Percentiles rank a stretch among this genome's conserved stretches.
Conservation (phyloP, 192 early-diverging fungal species). For the Backusella psychrophila region DNA sequence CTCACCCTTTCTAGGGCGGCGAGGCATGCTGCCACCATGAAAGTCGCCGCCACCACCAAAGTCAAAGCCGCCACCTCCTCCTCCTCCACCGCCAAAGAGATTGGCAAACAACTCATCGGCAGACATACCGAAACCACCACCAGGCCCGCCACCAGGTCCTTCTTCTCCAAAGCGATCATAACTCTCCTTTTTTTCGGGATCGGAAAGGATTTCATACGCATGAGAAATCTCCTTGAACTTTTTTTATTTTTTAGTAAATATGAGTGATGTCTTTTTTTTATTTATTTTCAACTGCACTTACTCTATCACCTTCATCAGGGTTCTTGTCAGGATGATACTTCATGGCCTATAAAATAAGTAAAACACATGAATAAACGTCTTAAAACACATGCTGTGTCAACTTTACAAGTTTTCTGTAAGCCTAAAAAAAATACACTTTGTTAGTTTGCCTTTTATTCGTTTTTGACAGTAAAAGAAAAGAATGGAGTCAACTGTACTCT, state of each 20-base stretch:
- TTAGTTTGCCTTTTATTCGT: not conserved
- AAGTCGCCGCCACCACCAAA: slow-evolving; percentile 33
- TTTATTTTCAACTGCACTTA: not conserved
- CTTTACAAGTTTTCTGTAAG: slow-evolving; percentile 54
- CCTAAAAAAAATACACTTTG: slow-evolving; percentile 26
- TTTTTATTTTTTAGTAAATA: slow-evolving; percentile 23
- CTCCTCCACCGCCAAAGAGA: slow-evolving; percentile 70
- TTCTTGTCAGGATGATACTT: slow-evolving; percentile 86
- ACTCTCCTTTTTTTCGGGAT: slow-evolving; percentile 73
- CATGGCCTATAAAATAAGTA: slow-evolving; percentile 44
- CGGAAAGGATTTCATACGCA: slow-evolving; percentile 85
- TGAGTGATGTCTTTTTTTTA: not conserved
- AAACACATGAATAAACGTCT: not conserved
- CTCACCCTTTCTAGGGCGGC: slow-evolving; percentile 44
- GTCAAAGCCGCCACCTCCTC: slow-evolving; percentile 36
- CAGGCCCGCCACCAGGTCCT: slow-evolving; percentile 66
- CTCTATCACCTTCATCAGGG: slow-evolving; percentile 45
- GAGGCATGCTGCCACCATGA: slow-evolving; percentile 32
- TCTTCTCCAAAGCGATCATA: slow-evolving; percentile 95
- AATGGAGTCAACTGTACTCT: slow-evolving; percentile 31
- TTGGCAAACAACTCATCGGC: slow-evolving; percentile 87
- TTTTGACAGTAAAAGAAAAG: not conserved
- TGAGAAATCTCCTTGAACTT: slow-evolving; percentile 91
- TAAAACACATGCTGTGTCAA: not conserved
- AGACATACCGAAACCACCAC: slow-evolving; percentile 62